Conservation (phyloP, 1,139 yeast genomes). For the Geotrichum australiense region DNA sequence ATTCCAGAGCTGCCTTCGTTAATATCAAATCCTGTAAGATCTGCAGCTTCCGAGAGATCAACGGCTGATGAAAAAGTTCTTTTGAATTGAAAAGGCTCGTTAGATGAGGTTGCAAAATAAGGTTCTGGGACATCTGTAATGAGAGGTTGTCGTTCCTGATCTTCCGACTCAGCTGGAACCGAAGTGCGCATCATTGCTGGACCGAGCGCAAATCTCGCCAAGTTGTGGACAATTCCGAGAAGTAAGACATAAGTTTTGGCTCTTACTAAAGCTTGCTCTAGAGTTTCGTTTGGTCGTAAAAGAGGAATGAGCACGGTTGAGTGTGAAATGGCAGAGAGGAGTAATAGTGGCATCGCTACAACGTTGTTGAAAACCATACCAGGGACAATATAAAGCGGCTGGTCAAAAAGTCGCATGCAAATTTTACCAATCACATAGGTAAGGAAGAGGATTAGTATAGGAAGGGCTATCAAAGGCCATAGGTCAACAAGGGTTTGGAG, state of each 20-base stretch:
- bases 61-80: too few relatives aligned
- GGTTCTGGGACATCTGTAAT: too few relatives aligned
- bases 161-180: not conserved
- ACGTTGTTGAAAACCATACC: constrained; percentile 24
- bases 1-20: too few relatives aligned
- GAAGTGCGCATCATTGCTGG: constrained; percentile 19
- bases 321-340: constrained; percentile 21
- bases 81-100: too few relatives aligned
- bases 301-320: constrained; percentile 20
- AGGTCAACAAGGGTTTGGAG: constrained; percentile 19
- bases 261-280: constrained; percentile 18
- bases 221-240: constrained; percentile 22
- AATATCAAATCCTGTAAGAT: too few relatives aligned
- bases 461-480: constrained; percentile 23
- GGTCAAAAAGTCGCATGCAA: constrained; percentile 17
- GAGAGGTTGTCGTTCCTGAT: too few relatives aligned
- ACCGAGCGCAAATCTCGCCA: constrained; percentile 23
- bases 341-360: constrained; percentile 23
- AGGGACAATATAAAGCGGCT: constrained; percentile 21
- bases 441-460: constrained; percentile 16
- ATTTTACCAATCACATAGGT: constrained; percentile 18
- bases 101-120: too few relatives aligned
- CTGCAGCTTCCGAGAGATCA: too few relatives aligned
- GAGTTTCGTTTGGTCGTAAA: constrained; percentile 19
- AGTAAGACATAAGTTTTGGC: constrained; percentile 23